Conservation (phyloP, 1,284 basidiomycete genomes). For the Pseudozyma thailandica region DNA sequence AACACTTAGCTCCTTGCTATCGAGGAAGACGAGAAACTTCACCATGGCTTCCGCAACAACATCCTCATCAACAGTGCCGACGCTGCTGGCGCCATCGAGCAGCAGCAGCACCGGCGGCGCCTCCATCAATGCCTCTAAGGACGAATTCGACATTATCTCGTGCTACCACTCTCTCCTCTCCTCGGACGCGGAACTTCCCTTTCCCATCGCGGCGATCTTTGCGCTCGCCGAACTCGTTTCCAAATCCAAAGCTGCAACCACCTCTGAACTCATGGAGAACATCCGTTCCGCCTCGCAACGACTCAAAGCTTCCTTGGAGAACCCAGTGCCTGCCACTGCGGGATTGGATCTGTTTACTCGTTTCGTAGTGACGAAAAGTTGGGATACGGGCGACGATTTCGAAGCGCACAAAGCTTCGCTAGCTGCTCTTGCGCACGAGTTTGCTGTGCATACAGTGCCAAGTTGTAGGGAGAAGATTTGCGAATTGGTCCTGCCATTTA, state of each 20-base stretch:
- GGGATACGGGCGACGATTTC: slow-evolving; percentile 82
- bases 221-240: slow-evolving; percentile 81
- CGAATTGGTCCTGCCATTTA: slow-evolving; percentile 86
- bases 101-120: slow-evolving; percentile 4
- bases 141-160: slow-evolving; percentile 59
- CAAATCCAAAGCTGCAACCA: slow-evolving; percentile 83
- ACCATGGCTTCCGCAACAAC: slow-evolving; percentile 20
- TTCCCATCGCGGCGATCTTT: slow-evolving; percentile 87
- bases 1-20: background rate
- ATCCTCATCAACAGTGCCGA: slow-evolving; percentile 11
- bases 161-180: slow-evolving; percentile 55
- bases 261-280: slow-evolving; percentile 87
- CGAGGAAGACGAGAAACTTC: background rate
- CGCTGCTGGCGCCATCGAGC: slow-evolving; percentile 11
- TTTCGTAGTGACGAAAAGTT: slow-evolving; percentile 85
- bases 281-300: slow-evolving; percentile 79
- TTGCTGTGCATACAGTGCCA: slow-evolving; percentile 72
- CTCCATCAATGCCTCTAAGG: background rate
- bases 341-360: slow-evolving; percentile 89
- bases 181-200: slow-evolving; percentile 74
- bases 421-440: slow-evolving; percentile 79
- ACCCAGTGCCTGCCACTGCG: slow-evolving; percentile 86
- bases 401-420: slow-evolving; percentile 82
- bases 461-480: slow-evolving; percentile 87
- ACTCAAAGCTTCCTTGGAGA: slow-evolving; percentile 76